Evolutionary conservation across 2,329 filamentous ascomycete species (phyloP).

Genomic region (Akanthomyces uredinophilus): DNA sequence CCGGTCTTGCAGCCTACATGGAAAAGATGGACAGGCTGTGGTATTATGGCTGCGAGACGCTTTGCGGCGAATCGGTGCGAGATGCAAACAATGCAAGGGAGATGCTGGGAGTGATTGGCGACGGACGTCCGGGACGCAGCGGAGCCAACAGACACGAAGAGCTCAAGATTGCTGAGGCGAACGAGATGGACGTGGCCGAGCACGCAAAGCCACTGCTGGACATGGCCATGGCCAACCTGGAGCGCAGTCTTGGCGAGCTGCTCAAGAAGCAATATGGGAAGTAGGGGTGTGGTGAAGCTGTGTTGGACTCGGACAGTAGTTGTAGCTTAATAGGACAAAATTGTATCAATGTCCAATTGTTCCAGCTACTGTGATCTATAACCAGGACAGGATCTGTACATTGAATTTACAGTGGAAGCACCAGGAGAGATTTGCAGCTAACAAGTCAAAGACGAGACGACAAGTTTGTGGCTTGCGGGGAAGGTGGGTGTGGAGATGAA

Average conservation of each 20-base stretch:
- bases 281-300: neutral
- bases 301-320: neutral
- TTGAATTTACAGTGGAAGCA: too few species aligned
- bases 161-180: conserved; percentile 35
- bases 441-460: too few species aligned
- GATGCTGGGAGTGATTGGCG: conserved; percentile 34
- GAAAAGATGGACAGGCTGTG: conserved; percentile 24
- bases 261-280: neutral
- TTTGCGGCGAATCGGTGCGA: conserved; percentile 29
- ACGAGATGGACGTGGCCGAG: conserved; percentile 32
- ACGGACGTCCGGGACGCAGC: conserved; percentile 29
- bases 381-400: too few species aligned
- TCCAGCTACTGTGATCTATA: too few species aligned
- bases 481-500: too few species aligned
- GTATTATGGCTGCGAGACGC: conserved; percentile 33
- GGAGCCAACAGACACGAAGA: conserved; percentile 21
- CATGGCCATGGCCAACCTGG: conserved; percentile 31
- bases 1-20: neutral
- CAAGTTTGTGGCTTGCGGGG: too few species aligned
- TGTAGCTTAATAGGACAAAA: neutral
- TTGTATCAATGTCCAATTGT: neutral
- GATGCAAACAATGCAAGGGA: conserved; percentile 28
- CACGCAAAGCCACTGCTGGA: conserved; percentile 39
- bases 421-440: too few species aligned
- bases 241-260: conserved; percentile 3